Evolutionary conservation across 192 early-diverging fungal species (phyloP), one percentile per base, ranked within the genome.

Genomic region (Linnemannia hyalina): DNA sequence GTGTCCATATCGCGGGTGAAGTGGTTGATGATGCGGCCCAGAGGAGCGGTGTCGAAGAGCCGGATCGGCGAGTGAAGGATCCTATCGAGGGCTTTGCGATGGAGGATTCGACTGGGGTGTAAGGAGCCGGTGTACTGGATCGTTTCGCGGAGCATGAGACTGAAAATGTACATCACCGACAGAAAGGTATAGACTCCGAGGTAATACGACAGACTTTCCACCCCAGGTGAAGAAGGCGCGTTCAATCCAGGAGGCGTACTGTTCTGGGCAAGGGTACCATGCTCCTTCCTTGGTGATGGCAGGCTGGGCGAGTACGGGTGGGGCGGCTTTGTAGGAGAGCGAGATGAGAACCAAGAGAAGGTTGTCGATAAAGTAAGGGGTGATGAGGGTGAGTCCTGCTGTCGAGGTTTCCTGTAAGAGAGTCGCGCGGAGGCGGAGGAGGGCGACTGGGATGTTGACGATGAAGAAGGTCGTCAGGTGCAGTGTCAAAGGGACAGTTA

Each of bases 1-100:
- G 88, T 89, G 70, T 92, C 91, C 52, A 94, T 71, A 81, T 95
- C 95, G 32, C 93, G 94, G 68, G 92, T 93, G 60, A 96, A 95
- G 52, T 94, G 91, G 80, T 96, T 96, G 77, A 96, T 90, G 49
- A 96, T 93, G 40, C 95, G 92, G 57, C 95, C 95, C 36, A 95
- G 74, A 36, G 95, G 95, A 29, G 93, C 94, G 42, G 94, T 93
- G 42, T 96, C 95, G 77, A 94, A 92, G 92, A 88, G 77, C 10
- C 81, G 73, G 54, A 88, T 78, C 15, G 80, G 86, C 9, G 77
- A 80, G 69, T 82, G 82, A 68, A 88, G 20, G n/a, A 76, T 73
- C 32, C 88, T 71, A 4, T 87, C 84, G 40, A 96, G 74, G 36
- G 95, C 82, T n/a, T 80, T 87, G n/a, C 74, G 57, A 74, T 96